Conservation (phyloP, 345 rosid species). For the Arabidopsis arenosa region DNA sequence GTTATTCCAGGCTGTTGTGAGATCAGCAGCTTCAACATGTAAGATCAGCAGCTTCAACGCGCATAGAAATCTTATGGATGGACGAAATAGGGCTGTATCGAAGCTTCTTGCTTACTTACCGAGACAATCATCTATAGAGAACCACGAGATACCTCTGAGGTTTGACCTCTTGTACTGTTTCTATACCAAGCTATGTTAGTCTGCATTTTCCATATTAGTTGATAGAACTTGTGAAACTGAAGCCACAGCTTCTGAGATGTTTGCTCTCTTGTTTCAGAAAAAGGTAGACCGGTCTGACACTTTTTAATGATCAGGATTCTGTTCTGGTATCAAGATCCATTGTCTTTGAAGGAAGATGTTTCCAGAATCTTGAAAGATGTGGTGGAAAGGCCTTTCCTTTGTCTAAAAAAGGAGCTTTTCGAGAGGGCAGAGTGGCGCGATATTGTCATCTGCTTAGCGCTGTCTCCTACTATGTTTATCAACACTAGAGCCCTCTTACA, state of each 20-base stretch:
- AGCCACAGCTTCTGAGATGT: conserved; percentile 11
- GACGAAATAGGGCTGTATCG: conserved; percentile 45
- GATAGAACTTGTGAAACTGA: conserved; percentile 22
- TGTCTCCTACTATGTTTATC: conserved; percentile 43
- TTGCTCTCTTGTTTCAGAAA: conserved; percentile 42
- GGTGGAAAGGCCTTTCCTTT: conserved; percentile 70
- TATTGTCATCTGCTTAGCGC: conserved; percentile 30
- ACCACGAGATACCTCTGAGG: conserved; percentile 63
- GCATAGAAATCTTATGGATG: conserved; percentile 31
- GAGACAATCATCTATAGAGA: conserved; percentile 46
- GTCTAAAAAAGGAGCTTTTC: conserved; percentile 57
- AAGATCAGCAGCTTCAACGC: conserved; percentile 33
- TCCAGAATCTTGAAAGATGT: conserved; percentile 61
- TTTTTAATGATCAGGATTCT: conserved; percentile 59
- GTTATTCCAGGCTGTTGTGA: conserved; percentile 57
- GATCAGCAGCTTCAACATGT: conserved; percentile 53
- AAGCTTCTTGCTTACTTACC: conserved; percentile 59
- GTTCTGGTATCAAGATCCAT: conserved; percentile 75
- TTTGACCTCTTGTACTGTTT: conserved; percentile 36
- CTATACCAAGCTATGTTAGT: neutral
- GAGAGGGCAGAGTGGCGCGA: conserved; percentile 63
- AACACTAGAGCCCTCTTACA: conserved; percentile 59
- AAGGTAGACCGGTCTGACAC: conserved; percentile 42
- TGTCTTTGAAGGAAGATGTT: conserved; percentile 61
- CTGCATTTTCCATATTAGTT: neutral